Evolutionary conservation across 495 filamentous ascomycete species (phyloP), one percentile per base, ranked within the genome.

Genomic region (Xylaria flabelliformis): DNA sequence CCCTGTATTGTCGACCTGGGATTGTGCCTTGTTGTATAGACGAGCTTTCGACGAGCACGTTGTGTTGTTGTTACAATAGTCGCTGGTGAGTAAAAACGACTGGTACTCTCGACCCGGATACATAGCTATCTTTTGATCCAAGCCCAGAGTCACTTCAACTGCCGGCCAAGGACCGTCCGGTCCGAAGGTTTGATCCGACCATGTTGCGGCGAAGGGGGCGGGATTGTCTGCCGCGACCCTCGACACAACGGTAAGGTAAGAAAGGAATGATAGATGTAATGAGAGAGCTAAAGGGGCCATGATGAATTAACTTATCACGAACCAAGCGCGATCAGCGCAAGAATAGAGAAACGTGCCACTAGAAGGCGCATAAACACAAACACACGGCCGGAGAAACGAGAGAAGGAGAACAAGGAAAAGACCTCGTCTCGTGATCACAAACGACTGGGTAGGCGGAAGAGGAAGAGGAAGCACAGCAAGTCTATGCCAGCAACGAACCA

Each of bases 121-220:
- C 24, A 83, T 13, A 26, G 78, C 68, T 72, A 83, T 77, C 50
- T 73, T 78, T 46, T 80, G 78, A 48, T 73, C 53, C 19, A 61
- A 39, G 32, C 81, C 78, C 12, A 82, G 10, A 8, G 66, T 76
- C 32, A 83, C 74, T 51, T 80, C 74, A 24, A 82, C 67, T 3
- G 80, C 80, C 44, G 75, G 78, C 81, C 81, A 82, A 29, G 81
- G 81, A 10, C 81, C 81, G 39, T 82, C 81, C 29, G 81, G 80
- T 32, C 81, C 81, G 74, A 71, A 81, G 12, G 70, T 71, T 39
- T 59, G 68, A 32, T 72, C 73, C n/a, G 79, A 79, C 77, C 74
- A 79, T 73, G 53, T 74, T 15, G 73, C 73, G 7, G 72, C 69
- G 26, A 79, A 61, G 24, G 78, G 79, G 50, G 8, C 19, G 24